phyloP scores from a whole-genome alignment of 2,329 filamentous ascomycete genomes.

The Dryadomyces quercivorus region DNA sequence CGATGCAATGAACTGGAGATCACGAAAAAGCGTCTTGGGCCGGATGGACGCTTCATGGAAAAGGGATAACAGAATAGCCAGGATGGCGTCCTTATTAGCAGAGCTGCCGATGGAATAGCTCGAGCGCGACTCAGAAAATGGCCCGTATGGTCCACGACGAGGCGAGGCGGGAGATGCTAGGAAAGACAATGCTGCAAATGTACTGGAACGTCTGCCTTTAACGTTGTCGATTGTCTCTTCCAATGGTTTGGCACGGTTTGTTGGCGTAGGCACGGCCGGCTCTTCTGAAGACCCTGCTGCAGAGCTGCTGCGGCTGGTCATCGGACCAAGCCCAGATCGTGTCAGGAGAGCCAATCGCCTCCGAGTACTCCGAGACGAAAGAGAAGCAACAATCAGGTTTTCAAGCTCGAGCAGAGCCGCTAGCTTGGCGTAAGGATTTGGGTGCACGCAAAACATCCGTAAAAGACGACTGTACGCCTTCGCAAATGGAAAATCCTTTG shows the following conservation, averaged over 20 bases:
- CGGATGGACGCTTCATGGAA: conserved; percentile 57
- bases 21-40: conserved; percentile 71
- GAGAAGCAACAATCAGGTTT: conserved; percentile 64
- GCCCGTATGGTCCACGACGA: conserved; percentile 19
- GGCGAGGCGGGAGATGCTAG: conserved; percentile 15
- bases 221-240: conserved; percentile 60
- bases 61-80: conserved; percentile 52
- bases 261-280: background rate
- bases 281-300: background rate
- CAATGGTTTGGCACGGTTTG: conserved; percentile 32
- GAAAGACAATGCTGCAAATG: conserved; percentile 25
- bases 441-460: conserved; percentile 77
- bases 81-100: conserved; percentile 51
- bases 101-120: conserved; percentile 32
- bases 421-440: conserved; percentile 78
- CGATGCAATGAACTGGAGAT: conserved; percentile 62
- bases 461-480: conserved; percentile 70
- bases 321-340: conserved; percentile 12
- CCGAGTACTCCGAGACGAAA: conserved; percentile 41
- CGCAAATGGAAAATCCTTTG: conserved; percentile 62
- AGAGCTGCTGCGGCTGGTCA: conserved; percentile 2
- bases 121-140: conserved; percentile 35
- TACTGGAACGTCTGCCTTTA: conserved; percentile 54
- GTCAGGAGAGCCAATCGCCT: conserved; percentile 23
- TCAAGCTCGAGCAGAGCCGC: conserved; percentile 74